Percentiles rank a stretch among this genome's conserved stretches.
Evolutionary conservation across 2,329 filamentous ascomycete genomes (phyloP).

Genomic region (Aspergillus sp.): DNA sequence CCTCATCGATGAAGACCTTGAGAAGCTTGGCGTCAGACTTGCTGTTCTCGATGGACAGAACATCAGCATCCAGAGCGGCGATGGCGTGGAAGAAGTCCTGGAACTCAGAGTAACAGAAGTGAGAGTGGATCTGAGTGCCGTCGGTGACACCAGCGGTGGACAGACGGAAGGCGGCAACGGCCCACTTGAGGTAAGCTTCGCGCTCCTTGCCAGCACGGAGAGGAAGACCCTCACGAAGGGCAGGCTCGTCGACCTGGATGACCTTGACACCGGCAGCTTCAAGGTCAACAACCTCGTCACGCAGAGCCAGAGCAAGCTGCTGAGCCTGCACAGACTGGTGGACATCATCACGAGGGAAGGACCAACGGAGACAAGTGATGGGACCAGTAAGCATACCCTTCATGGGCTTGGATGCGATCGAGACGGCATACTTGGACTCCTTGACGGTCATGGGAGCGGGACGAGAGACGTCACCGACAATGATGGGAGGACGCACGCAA

Average conservation of each 20-base stretch:
- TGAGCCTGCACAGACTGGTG: conserved; percentile 99
- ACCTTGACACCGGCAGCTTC: conserved; percentile 95
- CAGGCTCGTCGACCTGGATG: conserved; percentile 99
- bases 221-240: conserved; percentile 98
- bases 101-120: conserved; percentile 99
- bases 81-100: conserved; percentile 99
- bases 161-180: conserved; percentile 96
- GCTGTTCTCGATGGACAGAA: conserved; percentile 99
- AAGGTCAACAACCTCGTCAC: conserved; percentile 97
- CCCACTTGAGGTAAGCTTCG: conserved; percentile 95
- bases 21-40: conserved; percentile 99
- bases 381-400: conserved; percentile 99
- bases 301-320: conserved; percentile 96
- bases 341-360: conserved; percentile 98
- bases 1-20: conserved; percentile 96
- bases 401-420: conserved; percentile 97
- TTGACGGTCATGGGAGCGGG: conserved; percentile 98
- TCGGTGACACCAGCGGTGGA: conserved; percentile 90
- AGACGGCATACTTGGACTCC: conserved; percentile 98
- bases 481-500: conserved; percentile 96
- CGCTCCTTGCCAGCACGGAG: conserved; percentile 92
- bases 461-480: conserved; percentile 97
- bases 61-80: conserved; percentile 93
- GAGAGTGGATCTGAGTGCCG: conserved; percentile 98
- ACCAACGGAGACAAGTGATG: conserved; percentile 98